phyloP scores from a whole-genome alignment of 371 early-diverging fungal species.

The Saksenaea oblongispora region DNA sequence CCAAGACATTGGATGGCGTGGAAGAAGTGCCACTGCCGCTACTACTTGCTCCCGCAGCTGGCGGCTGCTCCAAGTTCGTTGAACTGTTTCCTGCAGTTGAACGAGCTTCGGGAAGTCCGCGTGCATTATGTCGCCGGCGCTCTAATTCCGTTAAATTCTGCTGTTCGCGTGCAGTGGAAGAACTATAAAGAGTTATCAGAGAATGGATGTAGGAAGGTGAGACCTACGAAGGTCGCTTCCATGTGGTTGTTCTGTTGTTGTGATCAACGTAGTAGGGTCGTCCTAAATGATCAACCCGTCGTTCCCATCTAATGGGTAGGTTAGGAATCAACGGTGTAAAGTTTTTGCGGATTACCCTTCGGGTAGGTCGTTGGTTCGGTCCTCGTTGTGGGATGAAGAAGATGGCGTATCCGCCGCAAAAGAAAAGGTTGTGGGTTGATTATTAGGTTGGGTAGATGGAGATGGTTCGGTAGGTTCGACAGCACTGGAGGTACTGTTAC shows the following conservation, averaged over 20 bases:
- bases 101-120: constrained; percentile 73
- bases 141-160: constrained; percentile 69
- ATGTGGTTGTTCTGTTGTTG: constrained; percentile 70
- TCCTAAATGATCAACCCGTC: constrained; percentile 67
- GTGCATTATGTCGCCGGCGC: constrained; percentile 75
- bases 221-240: constrained; percentile 65
- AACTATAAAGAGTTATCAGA: constrained; percentile 20
- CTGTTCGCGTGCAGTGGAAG: constrained; percentile 52
- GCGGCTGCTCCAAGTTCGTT: constrained; percentile 19
- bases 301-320: constrained; percentile 62
- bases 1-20: constrained; percentile 27
- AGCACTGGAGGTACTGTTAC: constrained; percentile 17
- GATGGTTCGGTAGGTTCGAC: constrained; percentile 17
- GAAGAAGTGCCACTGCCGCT: constrained; percentile 12
- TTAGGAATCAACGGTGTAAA: not conserved
- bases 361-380: constrained; percentile 65
- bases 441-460: constrained; percentile 5
- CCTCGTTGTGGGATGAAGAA: constrained; percentile 10
- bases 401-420: constrained; percentile 8
- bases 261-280: constrained; percentile 78
- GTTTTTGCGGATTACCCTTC: constrained; percentile 51
- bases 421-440: constrained; percentile 15
- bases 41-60: constrained; percentile 1
- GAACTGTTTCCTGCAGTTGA: constrained; percentile 26
- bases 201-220: not conserved